Percentiles rank a stretch among this genome's conserved stretches.
Conservation (phyloP, 148 eudicot species). For the Bassia scoparia region DNA sequence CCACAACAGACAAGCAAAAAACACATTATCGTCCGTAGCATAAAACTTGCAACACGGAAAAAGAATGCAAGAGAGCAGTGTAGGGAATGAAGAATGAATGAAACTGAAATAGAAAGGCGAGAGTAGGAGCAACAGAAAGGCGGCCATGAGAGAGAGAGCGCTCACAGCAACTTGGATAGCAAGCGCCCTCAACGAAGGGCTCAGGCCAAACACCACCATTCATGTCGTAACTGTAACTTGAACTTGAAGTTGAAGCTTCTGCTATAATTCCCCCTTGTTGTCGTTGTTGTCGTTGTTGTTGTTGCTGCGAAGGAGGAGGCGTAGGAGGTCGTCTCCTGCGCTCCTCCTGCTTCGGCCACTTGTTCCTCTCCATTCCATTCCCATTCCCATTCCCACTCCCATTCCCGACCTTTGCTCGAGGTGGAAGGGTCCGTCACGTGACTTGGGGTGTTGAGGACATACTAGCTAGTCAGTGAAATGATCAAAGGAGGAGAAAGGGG, state of each 20-base stretch:
- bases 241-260: slow-evolving; percentile 43
- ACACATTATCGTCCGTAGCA: too few species aligned
- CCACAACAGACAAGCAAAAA: too few species aligned
- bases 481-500: background rate
- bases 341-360: slow-evolving; percentile 21
- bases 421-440: slow-evolving; percentile 12
- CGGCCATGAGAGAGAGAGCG: slow-evolving; percentile 44
- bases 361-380: background rate
- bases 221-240: slow-evolving; percentile 12
- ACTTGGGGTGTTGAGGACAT: background rate
- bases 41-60: background rate
- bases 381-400: slow-evolving; percentile 13
- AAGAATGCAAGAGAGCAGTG: background rate
- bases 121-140: slow-evolving; percentile 67
- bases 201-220: slow-evolving; percentile 75
- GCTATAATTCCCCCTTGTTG: background rate
- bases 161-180: slow-evolving; percentile 60
- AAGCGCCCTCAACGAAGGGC: slow-evolving; percentile 75
- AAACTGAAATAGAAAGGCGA: slow-evolving; percentile 65
- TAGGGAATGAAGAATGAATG: background rate
- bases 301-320: slow-evolving; percentile 8
- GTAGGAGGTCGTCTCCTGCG: slow-evolving; percentile 21
- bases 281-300: background rate
- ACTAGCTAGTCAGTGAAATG: background rate
- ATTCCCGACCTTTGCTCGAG: slow-evolving; percentile 16